These are phyloP conservation scores for Stipa capillata DNA, from an alignment of 176 grass and related monocot genomes.

Conservation along the genomic window DNA sequence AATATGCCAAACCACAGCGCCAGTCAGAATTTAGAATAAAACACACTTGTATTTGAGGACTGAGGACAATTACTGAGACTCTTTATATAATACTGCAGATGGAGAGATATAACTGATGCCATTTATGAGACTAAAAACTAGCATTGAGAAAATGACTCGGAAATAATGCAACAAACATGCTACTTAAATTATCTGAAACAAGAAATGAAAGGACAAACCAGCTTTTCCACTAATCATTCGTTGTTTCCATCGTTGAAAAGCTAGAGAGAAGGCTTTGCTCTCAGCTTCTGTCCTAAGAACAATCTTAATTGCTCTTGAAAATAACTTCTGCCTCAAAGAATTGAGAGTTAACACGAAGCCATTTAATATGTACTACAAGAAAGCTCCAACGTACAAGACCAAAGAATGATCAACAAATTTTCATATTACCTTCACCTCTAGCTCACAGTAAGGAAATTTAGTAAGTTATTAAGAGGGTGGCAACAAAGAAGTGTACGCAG, in stretches of 20 bases:
- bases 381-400: slow-evolving; percentile 20
- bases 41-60: not conserved
- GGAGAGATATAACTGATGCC: not conserved
- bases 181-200: slow-evolving; percentile 34
- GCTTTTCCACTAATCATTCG: slow-evolving; percentile 37
- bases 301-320: slow-evolving; percentile 90
- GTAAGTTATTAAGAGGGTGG: too few species aligned
- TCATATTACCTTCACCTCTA: not conserved
- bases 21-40: not conserved
- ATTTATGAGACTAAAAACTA: not conserved
- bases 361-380: slow-evolving; percentile 31
- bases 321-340: slow-evolving; percentile 65
- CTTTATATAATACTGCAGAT: not conserved
- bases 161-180: slow-evolving; percentile 7
- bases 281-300: slow-evolving; percentile 85
- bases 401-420: not conserved
- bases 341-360: slow-evolving; percentile 22
- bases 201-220: slow-evolving; percentile 68
- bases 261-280: slow-evolving; percentile 71
- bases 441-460: not conserved
- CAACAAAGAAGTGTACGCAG: not conserved
- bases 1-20: not conserved
- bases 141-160: not conserved
- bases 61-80: not conserved
- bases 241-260: slow-evolving; percentile 87